These are phyloP conservation scores for Penicillium flavigenum DNA, from an alignment of 495 filamentous ascomycete genomes.

Conservation along the genomic window DNA sequence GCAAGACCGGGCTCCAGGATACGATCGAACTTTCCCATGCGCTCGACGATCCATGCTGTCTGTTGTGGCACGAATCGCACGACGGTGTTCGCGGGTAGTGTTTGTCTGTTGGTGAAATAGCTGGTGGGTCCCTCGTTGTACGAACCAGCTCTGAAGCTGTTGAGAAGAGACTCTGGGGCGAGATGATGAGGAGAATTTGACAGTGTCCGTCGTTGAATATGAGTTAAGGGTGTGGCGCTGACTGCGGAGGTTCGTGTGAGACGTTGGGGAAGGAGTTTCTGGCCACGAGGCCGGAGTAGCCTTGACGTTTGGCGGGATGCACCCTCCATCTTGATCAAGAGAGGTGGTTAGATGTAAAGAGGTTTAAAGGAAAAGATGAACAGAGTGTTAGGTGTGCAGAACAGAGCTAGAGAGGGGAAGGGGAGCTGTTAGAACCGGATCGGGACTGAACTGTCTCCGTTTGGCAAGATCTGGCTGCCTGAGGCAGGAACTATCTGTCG, in stretches of 20 bases:
- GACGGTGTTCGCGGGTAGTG: slow-evolving; percentile 87
- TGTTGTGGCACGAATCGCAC: slow-evolving; percentile 98
- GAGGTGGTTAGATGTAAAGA: neutral
- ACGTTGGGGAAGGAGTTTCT: slow-evolving; percentile 26
- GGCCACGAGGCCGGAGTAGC: slow-evolving; percentile 35
- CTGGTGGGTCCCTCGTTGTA: slow-evolving; percentile 33
- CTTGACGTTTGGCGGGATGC: slow-evolving; percentile 39
- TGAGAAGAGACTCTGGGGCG: slow-evolving; percentile 39
- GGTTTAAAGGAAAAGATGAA: neutral
- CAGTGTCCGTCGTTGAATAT: slow-evolving; percentile 34
- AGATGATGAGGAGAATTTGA: slow-evolving; percentile 33
- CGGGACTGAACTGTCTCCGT: slow-evolving; percentile 21
- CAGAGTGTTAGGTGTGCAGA: slow-evolving; percentile 8
- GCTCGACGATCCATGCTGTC: slow-evolving; percentile 98
- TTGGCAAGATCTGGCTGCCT: slow-evolving; percentile 24
- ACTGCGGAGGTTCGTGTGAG: slow-evolving; percentile 18
- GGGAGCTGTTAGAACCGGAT: slow-evolving; percentile 19
- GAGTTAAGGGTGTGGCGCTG: slow-evolving; percentile 26
- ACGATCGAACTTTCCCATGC: slow-evolving; percentile 94
- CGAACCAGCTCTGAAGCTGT: slow-evolving; percentile 23
- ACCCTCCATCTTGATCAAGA: slow-evolving; percentile 40
- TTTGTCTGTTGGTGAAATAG: slow-evolving; percentile 60
- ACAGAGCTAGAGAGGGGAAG: slow-evolving; percentile 19
- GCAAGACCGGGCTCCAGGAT: slow-evolving; percentile 91
- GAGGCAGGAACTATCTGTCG: slow-evolving; percentile 21